Evolutionary conservation across 2,329 filamentous ascomycete species (phyloP).

Genomic region (Exophiala sp.): DNA sequence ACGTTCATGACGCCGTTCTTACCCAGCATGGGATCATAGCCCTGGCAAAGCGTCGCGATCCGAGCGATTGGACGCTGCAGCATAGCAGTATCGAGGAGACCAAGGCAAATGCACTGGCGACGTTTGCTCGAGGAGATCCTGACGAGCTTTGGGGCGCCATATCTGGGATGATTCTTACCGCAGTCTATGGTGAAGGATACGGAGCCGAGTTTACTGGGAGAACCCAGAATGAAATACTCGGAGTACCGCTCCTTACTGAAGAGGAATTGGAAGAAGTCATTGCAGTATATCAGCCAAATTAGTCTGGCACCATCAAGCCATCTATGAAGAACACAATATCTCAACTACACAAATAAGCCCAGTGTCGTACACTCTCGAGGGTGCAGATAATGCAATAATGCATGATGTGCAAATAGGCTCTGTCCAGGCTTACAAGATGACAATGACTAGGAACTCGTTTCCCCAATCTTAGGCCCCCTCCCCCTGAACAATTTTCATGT

Average conservation of each 20-base stretch:
- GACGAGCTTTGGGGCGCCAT: constrained; percentile 21
- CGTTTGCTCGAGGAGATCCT: neutral
- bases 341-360: no score
- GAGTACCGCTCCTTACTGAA: neutral
- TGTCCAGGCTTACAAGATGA: no score
- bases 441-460: no score
- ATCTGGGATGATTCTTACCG: constrained; percentile 30
- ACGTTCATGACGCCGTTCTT: constrained; percentile 41
- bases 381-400: no score
- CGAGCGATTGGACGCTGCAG: neutral
- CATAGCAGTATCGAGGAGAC: neutral
- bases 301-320: neutral
- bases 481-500: no score
- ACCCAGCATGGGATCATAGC: constrained; percentile 43
- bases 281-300: neutral
- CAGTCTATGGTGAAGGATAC: constrained; percentile 35
- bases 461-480: no score
- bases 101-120: neutral
- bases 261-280: neutral
- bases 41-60: constrained; percentile 18
- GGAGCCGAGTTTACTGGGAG: constrained; percentile 28
- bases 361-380: no score
- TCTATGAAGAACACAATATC: no score
- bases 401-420: no score
- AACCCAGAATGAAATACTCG: neutral